phyloP scores from a whole-genome alignment of 2,329 filamentous ascomycete species.

The Albophoma yamanashiensis region DNA sequence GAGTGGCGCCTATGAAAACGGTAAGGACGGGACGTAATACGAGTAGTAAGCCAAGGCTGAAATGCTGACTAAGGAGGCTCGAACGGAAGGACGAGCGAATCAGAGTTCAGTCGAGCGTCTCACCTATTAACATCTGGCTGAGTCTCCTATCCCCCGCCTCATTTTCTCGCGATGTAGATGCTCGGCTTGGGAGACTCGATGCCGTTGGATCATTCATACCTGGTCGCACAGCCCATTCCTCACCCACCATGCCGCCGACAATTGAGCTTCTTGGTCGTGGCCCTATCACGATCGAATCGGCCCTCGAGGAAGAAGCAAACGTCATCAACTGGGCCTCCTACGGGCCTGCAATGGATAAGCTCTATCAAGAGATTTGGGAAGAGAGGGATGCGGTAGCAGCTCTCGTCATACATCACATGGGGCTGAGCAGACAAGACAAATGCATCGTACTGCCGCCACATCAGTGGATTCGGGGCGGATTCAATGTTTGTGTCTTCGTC shows the following conservation, averaged over 20 bases:
- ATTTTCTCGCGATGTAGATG: no score
- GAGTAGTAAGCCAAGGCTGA: no score
- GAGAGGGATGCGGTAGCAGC: slow-evolving; percentile 8
- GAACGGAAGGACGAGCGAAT: no score
- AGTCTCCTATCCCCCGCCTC: no score
- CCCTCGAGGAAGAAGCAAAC: neutral
- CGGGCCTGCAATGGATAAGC: neutral
- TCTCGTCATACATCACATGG: slow-evolving; percentile 13
- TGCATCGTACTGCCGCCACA: slow-evolving; percentile 12
- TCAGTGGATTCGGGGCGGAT: slow-evolving; percentile 20
- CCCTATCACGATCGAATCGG: neutral
- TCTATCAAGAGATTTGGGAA: slow-evolving; percentile 1
- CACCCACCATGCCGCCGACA: neutral
- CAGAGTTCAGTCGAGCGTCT: no score
- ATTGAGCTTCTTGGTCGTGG: neutral
- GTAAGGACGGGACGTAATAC: no score
- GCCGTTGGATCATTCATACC: no score
- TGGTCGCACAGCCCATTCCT: no score
- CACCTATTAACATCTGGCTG: no score
- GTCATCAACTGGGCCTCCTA: neutral
- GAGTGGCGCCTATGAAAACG: no score
- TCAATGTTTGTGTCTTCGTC: slow-evolving; percentile 23
- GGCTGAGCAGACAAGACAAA: slow-evolving; percentile 10
- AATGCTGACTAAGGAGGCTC: no score
- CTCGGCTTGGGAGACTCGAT: no score